A percentile compares a stretch with the other conserved stretches of the same genome.
phyloP scores from a whole-genome alignment of 2,329 filamentous ascomycete species.

The Cordyceps sp. region DNA sequence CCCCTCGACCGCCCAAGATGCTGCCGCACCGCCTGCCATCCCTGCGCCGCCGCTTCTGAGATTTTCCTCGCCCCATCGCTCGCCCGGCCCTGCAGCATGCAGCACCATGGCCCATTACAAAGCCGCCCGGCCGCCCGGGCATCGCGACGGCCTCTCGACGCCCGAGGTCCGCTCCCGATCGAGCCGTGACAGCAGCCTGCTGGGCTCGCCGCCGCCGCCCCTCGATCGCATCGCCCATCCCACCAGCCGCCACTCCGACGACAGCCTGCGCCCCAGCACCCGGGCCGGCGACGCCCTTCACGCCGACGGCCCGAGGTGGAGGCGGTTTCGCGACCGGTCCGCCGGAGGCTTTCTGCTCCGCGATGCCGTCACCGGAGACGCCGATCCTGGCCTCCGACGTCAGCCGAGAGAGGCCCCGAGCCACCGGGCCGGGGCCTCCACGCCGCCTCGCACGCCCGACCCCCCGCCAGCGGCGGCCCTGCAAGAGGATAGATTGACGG shows the following conservation, averaged over 20 bases:
- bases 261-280: no score
- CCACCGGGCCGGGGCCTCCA: slow-evolving; percentile 7
- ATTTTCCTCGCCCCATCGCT: no score
- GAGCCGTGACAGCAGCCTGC: slow-evolving; percentile 26
- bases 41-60: slow-evolving; percentile 1
- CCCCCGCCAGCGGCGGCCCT: background rate
- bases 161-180: slow-evolving; percentile 3
- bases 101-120: slow-evolving; percentile 8
- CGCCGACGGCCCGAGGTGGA: slow-evolving; percentile 12
- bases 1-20: slow-evolving; percentile 1
- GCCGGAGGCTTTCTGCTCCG: slow-evolving; percentile 34
- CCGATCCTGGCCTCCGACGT: slow-evolving; percentile 14
- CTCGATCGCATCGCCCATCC: background rate
- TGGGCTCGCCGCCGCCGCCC: no score
- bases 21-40: slow-evolving; percentile 2
- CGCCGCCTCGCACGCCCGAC: slow-evolving; percentile 1
- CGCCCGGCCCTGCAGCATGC: slow-evolving; percentile 5
- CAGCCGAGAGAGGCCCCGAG: slow-evolving; percentile 9
- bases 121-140: slow-evolving; percentile 4
- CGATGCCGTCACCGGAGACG: slow-evolving; percentile 20
- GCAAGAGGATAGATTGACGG: background rate
- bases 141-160: slow-evolving; percentile 4
- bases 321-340: slow-evolving; percentile 23
- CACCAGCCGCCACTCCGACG: no score
- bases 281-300: slow-evolving; percentile 6